Conservation (phyloP, 352 stramenopile species). For the Lagenidium giganteum region DNA sequence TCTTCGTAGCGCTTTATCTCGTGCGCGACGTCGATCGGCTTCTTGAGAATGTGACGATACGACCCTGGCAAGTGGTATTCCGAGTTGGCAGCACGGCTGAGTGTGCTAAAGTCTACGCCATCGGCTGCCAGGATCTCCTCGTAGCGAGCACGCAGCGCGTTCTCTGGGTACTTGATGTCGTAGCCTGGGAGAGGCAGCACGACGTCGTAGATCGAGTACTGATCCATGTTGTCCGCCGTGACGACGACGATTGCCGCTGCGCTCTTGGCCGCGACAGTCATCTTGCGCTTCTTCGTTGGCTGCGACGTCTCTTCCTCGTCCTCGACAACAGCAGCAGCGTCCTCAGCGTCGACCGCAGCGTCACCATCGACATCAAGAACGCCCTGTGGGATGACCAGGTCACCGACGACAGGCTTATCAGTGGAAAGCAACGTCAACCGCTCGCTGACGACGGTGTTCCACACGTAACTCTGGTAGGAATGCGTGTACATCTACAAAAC, state of each 20-base stretch:
- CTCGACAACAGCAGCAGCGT: constrained; percentile 22
- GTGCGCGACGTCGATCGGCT: constrained; percentile 85
- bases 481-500: constrained; percentile 78
- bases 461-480: constrained; percentile 95
- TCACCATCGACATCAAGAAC: constrained; percentile 10
- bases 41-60: constrained; percentile 91
- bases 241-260: constrained; percentile 42
- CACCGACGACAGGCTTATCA: constrained; percentile 76
- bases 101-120: constrained; percentile 59
- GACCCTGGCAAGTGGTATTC: constrained; percentile 92
- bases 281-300: constrained; percentile 29
- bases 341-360: constrained; percentile 4
- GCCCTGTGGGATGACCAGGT: constrained; percentile 84
- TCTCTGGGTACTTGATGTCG: constrained; percentile 85
- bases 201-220: constrained; percentile 93
- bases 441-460: constrained; percentile 91
- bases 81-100: constrained; percentile 68
- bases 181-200: constrained; percentile 95
- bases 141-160: constrained; percentile 67
- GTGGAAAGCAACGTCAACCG: constrained; percentile 74
- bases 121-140: constrained; percentile 55
- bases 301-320: constrained; percentile 10
- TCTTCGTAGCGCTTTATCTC: constrained; percentile 93
- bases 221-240: constrained; percentile 84
- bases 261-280: neutral